Percentiles rank a stretch among this genome's conserved stretches.
phyloP scores from a whole-genome alignment of 768 basidiomycete genomes.

The Dentipellis fragilis region DNA sequence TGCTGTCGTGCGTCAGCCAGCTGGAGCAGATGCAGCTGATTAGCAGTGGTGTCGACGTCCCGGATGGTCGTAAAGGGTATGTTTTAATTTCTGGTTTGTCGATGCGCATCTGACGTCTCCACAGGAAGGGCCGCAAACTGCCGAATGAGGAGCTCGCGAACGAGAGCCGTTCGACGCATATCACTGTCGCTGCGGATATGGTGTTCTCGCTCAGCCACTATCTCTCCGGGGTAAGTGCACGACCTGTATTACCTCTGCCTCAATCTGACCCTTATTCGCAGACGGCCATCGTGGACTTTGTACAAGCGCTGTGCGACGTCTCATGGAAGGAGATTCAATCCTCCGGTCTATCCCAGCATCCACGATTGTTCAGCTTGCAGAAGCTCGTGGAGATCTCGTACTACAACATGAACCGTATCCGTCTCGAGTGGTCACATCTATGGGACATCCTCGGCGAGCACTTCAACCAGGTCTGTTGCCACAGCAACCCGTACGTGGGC shows the following conservation, averaged over 20 bases:
- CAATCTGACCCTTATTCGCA: slow-evolving; percentile 22
- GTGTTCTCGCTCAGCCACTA: slow-evolving; percentile 95
- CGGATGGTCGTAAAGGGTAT: slow-evolving; percentile 79
- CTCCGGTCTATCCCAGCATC: slow-evolving; percentile 88
- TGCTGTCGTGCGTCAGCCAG: slow-evolving; percentile 94
- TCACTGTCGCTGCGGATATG: slow-evolving; percentile 98
- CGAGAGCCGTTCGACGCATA: slow-evolving; percentile 94
- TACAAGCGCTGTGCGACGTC: slow-evolving; percentile 89
- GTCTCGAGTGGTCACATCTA: slow-evolving; percentile 94
- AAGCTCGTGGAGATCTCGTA: slow-evolving; percentile 99
- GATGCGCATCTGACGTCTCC: slow-evolving; percentile 9
- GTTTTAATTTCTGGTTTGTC: slow-evolving; percentile 16
- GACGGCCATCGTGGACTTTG: slow-evolving; percentile 97
- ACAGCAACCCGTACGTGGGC: slow-evolving; percentile 92
- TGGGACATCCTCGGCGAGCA: slow-evolving; percentile 98
- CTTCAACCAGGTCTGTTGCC: slow-evolving; percentile 98
- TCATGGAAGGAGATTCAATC: slow-evolving; percentile 99
- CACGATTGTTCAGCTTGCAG: slow-evolving; percentile 91
- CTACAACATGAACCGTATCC: slow-evolving; percentile 98
- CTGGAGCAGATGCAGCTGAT: slow-evolving; percentile 98
- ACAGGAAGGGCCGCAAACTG: slow-evolving; percentile 41
- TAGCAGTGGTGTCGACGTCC: slow-evolving; percentile 78
- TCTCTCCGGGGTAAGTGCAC: slow-evolving; percentile 75
- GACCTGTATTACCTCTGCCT: not conserved
- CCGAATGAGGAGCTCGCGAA: slow-evolving; percentile 92